Evolutionary conservation across 495 filamentous ascomycete species (phyloP).

Genomic region (Aspergillus mulundensis): DNA sequence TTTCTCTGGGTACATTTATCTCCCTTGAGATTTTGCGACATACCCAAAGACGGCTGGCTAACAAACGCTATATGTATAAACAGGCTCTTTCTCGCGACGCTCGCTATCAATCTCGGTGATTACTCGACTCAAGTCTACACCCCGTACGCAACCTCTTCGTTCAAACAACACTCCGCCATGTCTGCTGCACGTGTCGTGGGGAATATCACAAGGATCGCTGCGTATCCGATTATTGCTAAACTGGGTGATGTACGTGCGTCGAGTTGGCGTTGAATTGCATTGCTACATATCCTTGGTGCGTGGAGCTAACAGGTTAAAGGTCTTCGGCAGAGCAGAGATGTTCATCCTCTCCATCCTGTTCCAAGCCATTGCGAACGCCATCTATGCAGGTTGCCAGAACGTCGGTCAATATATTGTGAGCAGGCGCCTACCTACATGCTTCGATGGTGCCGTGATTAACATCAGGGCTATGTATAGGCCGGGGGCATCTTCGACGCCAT

Average conservation of each 20-base stretch:
- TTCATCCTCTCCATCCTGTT: constrained; percentile 21
- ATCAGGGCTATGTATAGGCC: too few relatives aligned
- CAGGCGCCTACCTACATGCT: too few relatives aligned
- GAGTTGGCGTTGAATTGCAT: not conserved
- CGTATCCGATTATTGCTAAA: constrained; percentile 27
- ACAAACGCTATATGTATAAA: not conserved
- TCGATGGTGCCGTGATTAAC: too few relatives aligned
- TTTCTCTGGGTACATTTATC: constrained; percentile 20
- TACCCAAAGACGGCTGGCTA: too few relatives aligned
- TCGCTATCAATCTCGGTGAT: constrained; percentile 23
- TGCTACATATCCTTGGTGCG: not conserved
- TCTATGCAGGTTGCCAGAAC: constrained; percentile 22
- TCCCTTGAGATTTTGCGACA: too few relatives aligned
- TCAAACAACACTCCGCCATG: constrained; percentile 27
- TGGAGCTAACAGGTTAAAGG: constrained; percentile 1
- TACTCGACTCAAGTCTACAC: constrained; percentile 23
- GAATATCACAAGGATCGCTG: constrained; percentile 24
- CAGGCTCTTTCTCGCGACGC: constrained; percentile 24
- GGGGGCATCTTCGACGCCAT: constrained; percentile 26
- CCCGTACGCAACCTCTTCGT: constrained; percentile 21
- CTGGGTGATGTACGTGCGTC: constrained; percentile 19
- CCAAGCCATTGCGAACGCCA: constrained; percentile 15
- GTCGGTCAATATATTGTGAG: constrained; percentile 24
- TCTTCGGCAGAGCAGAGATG: constrained; percentile 24
- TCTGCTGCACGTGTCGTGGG: constrained; percentile 22